Evolutionary conservation across 768 basidiomycete genomes (phyloP).

Genomic region (Sistotremastrum niveocremeum): DNA sequence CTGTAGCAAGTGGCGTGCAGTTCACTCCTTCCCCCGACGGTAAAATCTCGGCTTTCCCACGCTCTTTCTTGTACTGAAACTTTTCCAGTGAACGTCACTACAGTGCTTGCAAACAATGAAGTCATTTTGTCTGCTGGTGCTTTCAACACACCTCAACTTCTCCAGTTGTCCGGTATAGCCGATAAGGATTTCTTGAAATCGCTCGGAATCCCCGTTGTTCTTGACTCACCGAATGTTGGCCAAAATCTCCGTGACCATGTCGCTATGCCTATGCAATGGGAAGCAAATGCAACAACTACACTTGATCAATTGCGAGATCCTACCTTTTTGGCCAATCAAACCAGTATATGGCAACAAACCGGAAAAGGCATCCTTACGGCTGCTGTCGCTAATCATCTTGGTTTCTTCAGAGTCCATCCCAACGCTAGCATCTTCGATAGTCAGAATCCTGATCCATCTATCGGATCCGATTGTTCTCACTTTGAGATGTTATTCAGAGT

Average conservation of each 20-base stretch:
- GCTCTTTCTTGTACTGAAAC: not conserved
- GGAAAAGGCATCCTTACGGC: conserved; percentile 4
- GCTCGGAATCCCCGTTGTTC: conserved; percentile 11
- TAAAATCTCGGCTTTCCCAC: not conserved
- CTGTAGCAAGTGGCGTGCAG: not conserved
- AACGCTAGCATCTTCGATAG: conserved; percentile 4
- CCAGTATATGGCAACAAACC: conserved; percentile 4
- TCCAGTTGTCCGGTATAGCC: conserved; percentile 19
- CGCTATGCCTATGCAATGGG: conserved; percentile 6
- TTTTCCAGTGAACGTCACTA: too few species aligned
- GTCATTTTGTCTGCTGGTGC: conserved; percentile 12
- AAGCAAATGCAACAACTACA: conserved; percentile 6
- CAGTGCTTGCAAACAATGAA: not conserved
- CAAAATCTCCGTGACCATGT: conserved; percentile 21
- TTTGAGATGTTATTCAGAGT: conserved; percentile 7
- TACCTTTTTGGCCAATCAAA: conserved; percentile 1
- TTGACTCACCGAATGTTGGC: conserved; percentile 25
- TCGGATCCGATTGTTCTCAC: conserved; percentile 7
- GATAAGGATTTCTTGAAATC: conserved; percentile 6
- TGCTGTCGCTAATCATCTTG: not conserved
- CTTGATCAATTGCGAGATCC: conserved; percentile 6
- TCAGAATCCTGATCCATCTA: conserved; percentile 4
- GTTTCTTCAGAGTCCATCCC: conserved; percentile 4
- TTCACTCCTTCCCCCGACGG: not conserved
- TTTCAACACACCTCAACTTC: conserved; percentile 15